Evolutionary conservation across 179 eudicot genomes (phyloP), one percentile per base, ranked within the genome.

Genomic region (Silene coronaria): DNA sequence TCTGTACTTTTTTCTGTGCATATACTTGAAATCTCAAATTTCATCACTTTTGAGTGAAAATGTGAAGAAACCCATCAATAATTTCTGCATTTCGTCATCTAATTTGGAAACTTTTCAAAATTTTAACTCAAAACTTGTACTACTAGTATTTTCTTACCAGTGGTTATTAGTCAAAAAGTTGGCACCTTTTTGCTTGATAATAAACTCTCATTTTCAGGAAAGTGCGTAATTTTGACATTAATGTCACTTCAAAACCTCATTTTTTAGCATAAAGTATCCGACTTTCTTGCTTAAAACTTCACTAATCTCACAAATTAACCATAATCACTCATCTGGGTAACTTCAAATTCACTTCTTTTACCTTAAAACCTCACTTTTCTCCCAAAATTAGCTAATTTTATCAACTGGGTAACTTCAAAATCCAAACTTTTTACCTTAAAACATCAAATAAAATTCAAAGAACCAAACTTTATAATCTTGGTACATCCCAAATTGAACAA

Each of bases 401-500:
- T 34, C 76, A 66, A n/a, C 38, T 73, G 72, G 69, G 73, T 78
- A 14, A 6, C 65, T 61, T 12, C 46, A 17, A 26, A 75, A 45
- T 28, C 48, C 71, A 53, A 5, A 1, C 70, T 67, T 67, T 67
- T 36, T 42, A 42, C 48, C 48, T 42, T 13, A 57, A 27, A 42
- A 12, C 42, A 68, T 3, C 4, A 42, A 0, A 59, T 67, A 53
- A 36, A 55, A 0, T 34, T 14, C 46, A 34, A 61, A 61, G 28
- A 9, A 22, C 12, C 22, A 70, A 30, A 21, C 30, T 51, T 51
- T 5, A 0, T 6, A 70, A 45, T 70, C 75, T 59, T 46, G 28
- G 65, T 58, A 6, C 45, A n/a, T 21, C 27, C 8, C 12, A 19
- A 46, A 63, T 13, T 13, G n/a, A 9, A 23, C 38, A 79, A 94